These are phyloP conservation scores for Brassica juncea DNA, from an alignment of 345 rosid genomes.

Conservation along the genomic window DNA sequence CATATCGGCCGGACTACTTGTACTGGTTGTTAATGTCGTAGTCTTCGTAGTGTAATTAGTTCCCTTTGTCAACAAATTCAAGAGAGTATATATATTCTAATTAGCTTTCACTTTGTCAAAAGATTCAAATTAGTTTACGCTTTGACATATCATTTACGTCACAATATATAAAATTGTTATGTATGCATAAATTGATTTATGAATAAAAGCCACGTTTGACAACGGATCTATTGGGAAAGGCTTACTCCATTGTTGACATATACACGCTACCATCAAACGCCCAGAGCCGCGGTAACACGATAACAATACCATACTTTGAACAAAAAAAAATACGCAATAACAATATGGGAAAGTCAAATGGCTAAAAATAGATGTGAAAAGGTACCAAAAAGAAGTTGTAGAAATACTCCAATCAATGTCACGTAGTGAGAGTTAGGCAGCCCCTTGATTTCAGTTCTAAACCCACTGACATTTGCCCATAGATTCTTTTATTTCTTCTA, in stretches of 20 bases:
- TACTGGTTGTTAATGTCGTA: too few species aligned
- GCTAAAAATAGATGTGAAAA: background rate
- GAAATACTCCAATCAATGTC: conserved; percentile 15
- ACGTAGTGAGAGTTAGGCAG: conserved; percentile 5
- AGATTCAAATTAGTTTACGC: background rate
- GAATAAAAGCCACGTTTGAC: background rate
- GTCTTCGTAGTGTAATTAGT: background rate
- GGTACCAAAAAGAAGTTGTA: conserved; percentile 6
- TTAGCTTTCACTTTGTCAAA: background rate
- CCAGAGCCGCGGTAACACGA: conserved; percentile 1
- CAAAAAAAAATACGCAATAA: background rate
- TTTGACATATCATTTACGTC: background rate
- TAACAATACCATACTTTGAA: background rate
- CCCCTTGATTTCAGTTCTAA: conserved; percentile 15
- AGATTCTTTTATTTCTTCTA: background rate
- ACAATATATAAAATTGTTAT: background rate
- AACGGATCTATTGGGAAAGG: background rate
- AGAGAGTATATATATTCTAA: background rate
- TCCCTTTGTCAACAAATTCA: background rate
- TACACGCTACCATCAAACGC: conserved; percentile 29
- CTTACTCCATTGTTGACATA: background rate
- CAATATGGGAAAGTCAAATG: background rate
- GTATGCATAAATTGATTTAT: background rate
- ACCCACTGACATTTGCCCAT: conserved; percentile 21
- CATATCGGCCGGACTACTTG: too few species aligned